These are phyloP conservation scores for Lasiodiplodia citricola DNA, from an alignment of 2,329 filamentous ascomycete species.

Conservation along the genomic window DNA sequence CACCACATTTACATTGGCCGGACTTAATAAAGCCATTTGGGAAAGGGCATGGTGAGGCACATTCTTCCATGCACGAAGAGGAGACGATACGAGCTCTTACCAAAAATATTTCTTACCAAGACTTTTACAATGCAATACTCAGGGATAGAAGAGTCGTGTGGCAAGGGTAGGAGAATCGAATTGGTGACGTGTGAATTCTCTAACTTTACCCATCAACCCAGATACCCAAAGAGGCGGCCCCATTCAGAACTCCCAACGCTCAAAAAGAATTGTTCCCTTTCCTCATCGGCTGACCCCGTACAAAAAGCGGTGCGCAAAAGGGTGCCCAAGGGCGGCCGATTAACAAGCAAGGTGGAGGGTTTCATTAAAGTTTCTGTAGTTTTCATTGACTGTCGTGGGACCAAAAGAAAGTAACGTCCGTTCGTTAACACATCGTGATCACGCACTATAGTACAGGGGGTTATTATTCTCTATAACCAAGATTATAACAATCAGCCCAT, in stretches of 20 bases:
- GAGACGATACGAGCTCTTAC: background rate
- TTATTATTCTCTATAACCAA: constrained; percentile 22
- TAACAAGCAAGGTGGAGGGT: background rate
- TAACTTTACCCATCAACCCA: constrained; percentile 16
- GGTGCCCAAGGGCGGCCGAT: background rate
- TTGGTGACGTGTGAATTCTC: constrained; percentile 10
- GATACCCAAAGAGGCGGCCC: background rate
- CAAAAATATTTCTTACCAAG: background rate
- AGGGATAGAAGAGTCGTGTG: background rate
- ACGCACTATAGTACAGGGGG: constrained; percentile 19
- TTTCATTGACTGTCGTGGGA: constrained; percentile 22
- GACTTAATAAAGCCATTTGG: background rate
- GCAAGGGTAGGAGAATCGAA: background rate
- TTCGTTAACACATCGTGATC: constrained; percentile 14
- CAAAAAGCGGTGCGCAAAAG: background rate
- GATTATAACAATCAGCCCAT: constrained; percentile 8
- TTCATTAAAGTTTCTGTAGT: constrained; percentile 11
- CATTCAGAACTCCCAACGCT: constrained; percentile 20
- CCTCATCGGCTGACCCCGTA: background rate
- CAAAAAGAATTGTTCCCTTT: background rate
- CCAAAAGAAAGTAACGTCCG: background rate
- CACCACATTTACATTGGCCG: background rate
- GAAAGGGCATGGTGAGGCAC: background rate
- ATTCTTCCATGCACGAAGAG: background rate
- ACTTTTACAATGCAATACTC: background rate